These are phyloP conservation scores for Clavispora carvajalis DNA, from an alignment of 805 yeast species.

Conservation along the genomic window DNA sequence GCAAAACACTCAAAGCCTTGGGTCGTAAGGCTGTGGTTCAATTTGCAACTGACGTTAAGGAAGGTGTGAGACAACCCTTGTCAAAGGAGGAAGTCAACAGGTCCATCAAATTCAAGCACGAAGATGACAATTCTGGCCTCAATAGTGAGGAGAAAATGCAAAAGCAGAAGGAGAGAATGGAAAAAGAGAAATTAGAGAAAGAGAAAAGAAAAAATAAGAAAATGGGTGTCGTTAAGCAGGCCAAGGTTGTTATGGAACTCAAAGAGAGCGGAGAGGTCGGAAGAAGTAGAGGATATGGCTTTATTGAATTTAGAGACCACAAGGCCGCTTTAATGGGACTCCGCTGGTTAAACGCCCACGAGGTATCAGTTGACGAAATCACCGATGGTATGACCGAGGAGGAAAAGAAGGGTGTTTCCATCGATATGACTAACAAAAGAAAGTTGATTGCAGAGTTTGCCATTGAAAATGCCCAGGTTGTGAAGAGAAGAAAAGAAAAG, in stretches of 20 bases:
- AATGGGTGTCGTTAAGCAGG: conserved; percentile 87
- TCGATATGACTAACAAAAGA: conserved; percentile 58
- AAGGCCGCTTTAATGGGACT: conserved; percentile 91
- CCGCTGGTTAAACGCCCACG: conserved; percentile 94
- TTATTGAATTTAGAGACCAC: conserved; percentile 89
- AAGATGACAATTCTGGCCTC: conserved; percentile 19
- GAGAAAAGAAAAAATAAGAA: conserved; percentile 59
- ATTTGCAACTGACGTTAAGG: conserved; percentile 85
- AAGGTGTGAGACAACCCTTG: conserved; percentile 70
- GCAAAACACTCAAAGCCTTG: conserved; percentile 80
- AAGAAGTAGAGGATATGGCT: conserved; percentile 95
- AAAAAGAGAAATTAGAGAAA: neutral
- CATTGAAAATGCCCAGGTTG: conserved; percentile 88
- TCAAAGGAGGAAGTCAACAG: conserved; percentile 84
- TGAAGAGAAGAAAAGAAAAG: conserved; percentile 81
- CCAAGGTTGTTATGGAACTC: conserved; percentile 88
- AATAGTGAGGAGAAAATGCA: conserved; percentile 24
- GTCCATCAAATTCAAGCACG: conserved; percentile 63
- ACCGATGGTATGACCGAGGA: conserved; percentile 66
- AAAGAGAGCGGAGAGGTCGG: conserved; percentile 85
- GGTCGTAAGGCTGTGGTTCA: conserved; percentile 93
- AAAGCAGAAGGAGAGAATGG: conserved; percentile 8
- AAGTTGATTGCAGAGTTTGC: conserved; percentile 92
- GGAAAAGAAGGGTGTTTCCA: conserved; percentile 50
- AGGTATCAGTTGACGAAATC: conserved; percentile 67